Evolutionary conservation across 768 basidiomycete species (phyloP).

Genomic region (Mrakia gelida): DNA sequence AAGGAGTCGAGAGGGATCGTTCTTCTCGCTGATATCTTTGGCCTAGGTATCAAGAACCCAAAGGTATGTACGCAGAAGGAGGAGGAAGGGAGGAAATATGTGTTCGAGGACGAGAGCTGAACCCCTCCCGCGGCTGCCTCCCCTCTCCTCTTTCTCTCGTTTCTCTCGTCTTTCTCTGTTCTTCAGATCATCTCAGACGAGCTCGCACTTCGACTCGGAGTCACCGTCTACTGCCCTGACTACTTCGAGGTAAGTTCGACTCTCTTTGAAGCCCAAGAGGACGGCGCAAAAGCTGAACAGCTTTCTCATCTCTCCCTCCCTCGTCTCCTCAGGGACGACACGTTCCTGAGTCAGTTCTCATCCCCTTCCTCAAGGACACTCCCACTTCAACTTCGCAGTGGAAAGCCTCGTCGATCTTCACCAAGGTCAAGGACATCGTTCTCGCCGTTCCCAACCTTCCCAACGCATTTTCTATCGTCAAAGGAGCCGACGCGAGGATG

Average conservation of each 20-base stretch:
- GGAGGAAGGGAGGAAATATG: neutral
- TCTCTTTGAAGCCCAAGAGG: neutral
- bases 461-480: neutral
- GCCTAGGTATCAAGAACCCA: conserved; percentile 3
- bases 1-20: neutral
- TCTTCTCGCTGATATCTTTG: neutral
- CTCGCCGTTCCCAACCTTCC: neutral
- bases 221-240: neutral
- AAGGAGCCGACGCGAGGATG: neutral
- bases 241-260: conserved; percentile 7
- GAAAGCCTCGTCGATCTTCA: neutral
- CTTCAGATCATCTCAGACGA: conserved; percentile 4
- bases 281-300: neutral
- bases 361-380: conserved; percentile 6
- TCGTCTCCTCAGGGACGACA: neutral
- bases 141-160: neutral
- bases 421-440: neutral
- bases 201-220: neutral
- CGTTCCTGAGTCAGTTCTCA: neutral
- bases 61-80: neutral
- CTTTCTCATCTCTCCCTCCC: neutral
- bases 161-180: neutral
- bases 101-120: neutral
- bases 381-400: neutral
- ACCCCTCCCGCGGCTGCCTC: too few species aligned